Evolutionary conservation across 83 land plant genomes (phyloP), one percentile per base, ranked within the genome.

Genomic region (Picea abies): DNA sequence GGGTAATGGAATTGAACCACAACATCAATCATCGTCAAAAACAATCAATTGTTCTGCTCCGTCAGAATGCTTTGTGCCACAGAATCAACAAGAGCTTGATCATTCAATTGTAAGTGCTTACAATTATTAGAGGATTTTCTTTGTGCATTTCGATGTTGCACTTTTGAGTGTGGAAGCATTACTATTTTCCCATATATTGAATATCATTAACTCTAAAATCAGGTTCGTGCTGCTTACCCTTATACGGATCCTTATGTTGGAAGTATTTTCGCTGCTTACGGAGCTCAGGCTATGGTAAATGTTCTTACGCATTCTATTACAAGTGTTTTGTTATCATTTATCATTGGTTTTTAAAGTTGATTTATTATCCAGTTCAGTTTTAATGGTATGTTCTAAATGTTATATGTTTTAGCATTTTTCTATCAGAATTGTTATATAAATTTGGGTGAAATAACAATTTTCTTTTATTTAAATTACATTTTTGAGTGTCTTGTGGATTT

Each of bases 241-340:
- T 90, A 88, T 68, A 52, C 75, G 37, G 92, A 86, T 86, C 88
- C 88, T 29, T 88, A 82, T 80, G 88, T 85, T 86, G 90, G 85
- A 29, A 88, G 90, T 44, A 65, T 90, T 76, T 77, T 86, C 83
- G 78, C 92, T 63, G 82, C 90, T 72, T 90, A 86, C 86, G 92
- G 92, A 82, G 80, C 82, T 82, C 92, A 90, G 79, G 84, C 88
- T 77, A 72, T 82, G 86, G 92, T 90, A 84, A 61, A 80, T 60
- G 58, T 78, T 78, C 39, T 52, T n/a, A 41, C 44, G 7, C 44
- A 41, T 41, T 41, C 44, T 6, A 41, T 41, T 41, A 41, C 7
- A 41, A 41, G 44, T 41, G 44, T 41, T 41, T 41, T 41, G 6
- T 5, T 41, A 41, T 41, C 44, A 41, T 41, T 41, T 5, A 41